These are phyloP conservation scores for Boletellus ananas DNA, from an alignment of 768 basidiomycete genomes.

Conservation along the genomic window DNA sequence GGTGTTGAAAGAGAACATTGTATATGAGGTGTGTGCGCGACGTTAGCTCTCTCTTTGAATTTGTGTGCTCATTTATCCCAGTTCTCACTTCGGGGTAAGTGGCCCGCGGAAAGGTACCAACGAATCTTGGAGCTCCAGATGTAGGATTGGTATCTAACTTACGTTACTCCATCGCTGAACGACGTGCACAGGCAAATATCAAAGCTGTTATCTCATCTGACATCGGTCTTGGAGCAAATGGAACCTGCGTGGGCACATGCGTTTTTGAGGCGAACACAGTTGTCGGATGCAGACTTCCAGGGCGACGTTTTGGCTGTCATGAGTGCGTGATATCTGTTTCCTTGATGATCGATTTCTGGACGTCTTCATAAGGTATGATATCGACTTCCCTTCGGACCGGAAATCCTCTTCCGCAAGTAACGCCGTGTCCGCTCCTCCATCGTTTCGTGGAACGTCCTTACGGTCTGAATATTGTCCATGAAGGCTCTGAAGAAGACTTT, in stretches of 20 bases:
- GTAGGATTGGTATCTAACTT: slow-evolving; percentile 35
- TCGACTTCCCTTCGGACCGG: slow-evolving; percentile 74
- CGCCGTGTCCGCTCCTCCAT: slow-evolving; percentile 63
- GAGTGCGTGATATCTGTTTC: slow-evolving; percentile 39
- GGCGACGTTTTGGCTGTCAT: slow-evolving; percentile 83
- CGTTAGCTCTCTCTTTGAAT: not conserved
- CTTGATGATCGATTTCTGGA: not conserved
- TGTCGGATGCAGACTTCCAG: slow-evolving; percentile 77
- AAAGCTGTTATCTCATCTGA: slow-evolving; percentile 65
- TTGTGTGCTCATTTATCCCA: slow-evolving; percentile 24
- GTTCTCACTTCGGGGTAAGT: slow-evolving; percentile 73
- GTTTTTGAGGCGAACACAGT: slow-evolving; percentile 67
- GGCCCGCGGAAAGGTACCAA: slow-evolving; percentile 79
- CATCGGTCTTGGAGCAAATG: slow-evolving; percentile 67
- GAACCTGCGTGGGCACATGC: slow-evolving; percentile 77
- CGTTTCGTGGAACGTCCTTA: slow-evolving; percentile 47
- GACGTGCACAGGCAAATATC: slow-evolving; percentile 54
- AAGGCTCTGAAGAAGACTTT: slow-evolving; percentile 70
- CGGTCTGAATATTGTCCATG: slow-evolving; percentile 63
- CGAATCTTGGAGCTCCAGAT: slow-evolving; percentile 63
- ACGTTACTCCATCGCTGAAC: not conserved
- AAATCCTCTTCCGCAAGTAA: slow-evolving; percentile 77
- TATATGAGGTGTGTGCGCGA: slow-evolving; percentile 54
- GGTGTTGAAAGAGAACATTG: slow-evolving; percentile 51
- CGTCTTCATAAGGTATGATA: slow-evolving; percentile 54